Base-by-base conservation (phyloP, 345 rosid species). In the Angophora floribunda region DNA sequence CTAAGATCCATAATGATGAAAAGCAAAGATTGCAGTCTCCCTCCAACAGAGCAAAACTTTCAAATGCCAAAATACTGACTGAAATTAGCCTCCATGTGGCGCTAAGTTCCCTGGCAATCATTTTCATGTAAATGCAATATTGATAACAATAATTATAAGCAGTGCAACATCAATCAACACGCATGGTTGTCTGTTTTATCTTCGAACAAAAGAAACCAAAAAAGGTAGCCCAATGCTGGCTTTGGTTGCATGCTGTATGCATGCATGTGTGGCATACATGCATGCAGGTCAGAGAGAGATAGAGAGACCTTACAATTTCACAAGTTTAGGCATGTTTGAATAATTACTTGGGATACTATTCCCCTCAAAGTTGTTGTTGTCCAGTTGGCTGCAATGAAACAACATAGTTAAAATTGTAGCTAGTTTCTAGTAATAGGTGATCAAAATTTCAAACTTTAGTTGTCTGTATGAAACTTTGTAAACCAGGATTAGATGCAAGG, bases 281-380 rank as follows among this genome's bases (percentile, higher is more conserved):
- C 52, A 50, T 79, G 86, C 47, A 57, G n/a, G 57, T 67, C 1
- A 4, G 53, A 85, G 89, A 89, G 79, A 65, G 93, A 61, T 30
- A 50, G 75, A 88, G 51, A 85, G 4, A 86, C 59, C 98, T 97
- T 95, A 98, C 99, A 98, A 57, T 90, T 98, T 98, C 93, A 94
- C 90, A 87, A 98, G 93, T 61, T 93, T 93, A 61, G 96, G 86
- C 97, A 98, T 96, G 92, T 93, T 94, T 86, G 93, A 91, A 86
- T 95, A 98, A 87, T 97, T 89, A 85, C 36, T 88, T 61, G 99
- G 99, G 89, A 98, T 98, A 15, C 93, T 87, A 65, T 88, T 91
- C 91, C 99, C 98, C 49, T 93, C 94, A 80, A 98, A 98, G 91
- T 95, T 92, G 94, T 98, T 98, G 91, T 98, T 98, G 90, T 98